Evolutionary conservation across 75 land plant species (phyloP).

Genomic region (Isoetes taiwanensis): DNA sequence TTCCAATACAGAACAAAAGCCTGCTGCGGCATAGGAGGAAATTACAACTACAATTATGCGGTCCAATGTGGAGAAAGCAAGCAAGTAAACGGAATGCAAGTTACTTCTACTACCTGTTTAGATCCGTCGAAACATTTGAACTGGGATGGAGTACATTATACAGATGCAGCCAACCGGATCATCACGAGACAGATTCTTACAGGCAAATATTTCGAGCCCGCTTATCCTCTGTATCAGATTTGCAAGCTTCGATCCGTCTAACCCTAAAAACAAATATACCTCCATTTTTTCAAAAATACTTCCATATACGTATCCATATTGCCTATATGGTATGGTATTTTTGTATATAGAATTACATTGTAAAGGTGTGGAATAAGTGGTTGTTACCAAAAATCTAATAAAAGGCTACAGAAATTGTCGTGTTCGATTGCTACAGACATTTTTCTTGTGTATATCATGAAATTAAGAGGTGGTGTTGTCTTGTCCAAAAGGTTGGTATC

Average conservation of each 20-base stretch:
- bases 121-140: conserved; percentile 11
- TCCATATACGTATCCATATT: too few relatives aligned
- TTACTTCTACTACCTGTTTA: conserved; percentile 7
- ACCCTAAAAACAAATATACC: too few relatives aligned
- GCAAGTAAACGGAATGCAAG: conserved; percentile 8
- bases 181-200: conserved; percentile 8
- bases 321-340: too few relatives aligned
- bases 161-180: conserved; percentile 14
- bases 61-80: conserved; percentile 12
- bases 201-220: conserved; percentile 15
- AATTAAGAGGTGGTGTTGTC: too few relatives aligned
- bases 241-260: background rate
- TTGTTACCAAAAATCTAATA: too few relatives aligned
- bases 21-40: conserved; percentile 23
- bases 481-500: too few relatives aligned
- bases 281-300: too few relatives aligned
- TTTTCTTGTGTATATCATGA: too few relatives aligned
- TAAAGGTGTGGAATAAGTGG: too few relatives aligned
- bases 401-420: too few relatives aligned
- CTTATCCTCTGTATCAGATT: background rate
- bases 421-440: too few relatives aligned
- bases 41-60: conserved; percentile 5
- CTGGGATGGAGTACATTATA: conserved; percentile 26
- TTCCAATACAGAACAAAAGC: conserved; percentile 8
- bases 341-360: too few relatives aligned